Evolutionary conservation across 805 yeast species (phyloP), one percentile per base, ranked within the genome.

Genomic region (Candida silvatica): DNA sequence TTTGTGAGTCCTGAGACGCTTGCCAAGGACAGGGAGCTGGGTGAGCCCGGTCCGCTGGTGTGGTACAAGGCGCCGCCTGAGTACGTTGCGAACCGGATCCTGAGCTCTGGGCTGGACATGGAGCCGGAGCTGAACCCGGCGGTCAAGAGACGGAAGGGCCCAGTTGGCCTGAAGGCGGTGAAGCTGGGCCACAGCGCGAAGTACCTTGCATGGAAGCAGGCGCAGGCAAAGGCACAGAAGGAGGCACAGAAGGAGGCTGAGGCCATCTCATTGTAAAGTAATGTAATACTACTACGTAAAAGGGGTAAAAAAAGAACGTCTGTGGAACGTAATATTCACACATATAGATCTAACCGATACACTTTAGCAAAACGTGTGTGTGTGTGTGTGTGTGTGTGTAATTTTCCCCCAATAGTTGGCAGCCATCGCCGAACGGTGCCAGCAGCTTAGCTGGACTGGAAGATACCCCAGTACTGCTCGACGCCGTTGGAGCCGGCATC

Each of bases 11-110:
- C 20, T 11, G 27, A 35, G 9, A 24, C 27, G 5, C 17, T 34
- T 6, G n/a, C 24, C 12, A 28, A 32, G 16, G 38, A 37, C 8
- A 34, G 29, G 5, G 40, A 31, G 2, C 36, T 30, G 9, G 37
- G 34, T 18, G 38, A 36, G 14, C 22, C 25, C 2, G 45, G 42
- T 11, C 74, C 75, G 25, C 47, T 74, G 12, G 51, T 81, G 14
- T 81, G 87, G 83, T 80, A 73, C 52, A 66, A 79, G 46, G 74
- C 83, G 1, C 80, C 87, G 2, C 82, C 86, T 18, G 60, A 70
- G 8, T 58, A 64, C 20, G 49, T 72, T 15, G 49, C 59, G 5
- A 63, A 61, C 40, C 51, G 79, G 38, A 37, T 67, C 18, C 37
- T 52, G 34, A 55, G 47, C 31, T 51, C 36, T 35, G 53, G 27